Conservation (phyloP, 1,139 yeast species). For the Yamadazyma membranifaciens region DNA sequence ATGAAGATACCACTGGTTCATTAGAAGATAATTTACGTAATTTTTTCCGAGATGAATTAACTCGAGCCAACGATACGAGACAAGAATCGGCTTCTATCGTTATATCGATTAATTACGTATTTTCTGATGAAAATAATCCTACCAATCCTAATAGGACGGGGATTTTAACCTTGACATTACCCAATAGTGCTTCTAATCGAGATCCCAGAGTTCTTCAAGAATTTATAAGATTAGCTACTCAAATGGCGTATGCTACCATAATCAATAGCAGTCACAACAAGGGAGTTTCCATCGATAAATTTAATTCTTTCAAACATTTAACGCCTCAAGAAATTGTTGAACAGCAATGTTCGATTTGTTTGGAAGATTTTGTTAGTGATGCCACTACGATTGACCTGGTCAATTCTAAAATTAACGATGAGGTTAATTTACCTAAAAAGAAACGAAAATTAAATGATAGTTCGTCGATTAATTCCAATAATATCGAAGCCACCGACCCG, state of each 20-base stretch:
- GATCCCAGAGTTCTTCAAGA: conserved; percentile 54
- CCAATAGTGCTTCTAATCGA: conserved; percentile 58
- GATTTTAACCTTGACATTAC: conserved; percentile 58
- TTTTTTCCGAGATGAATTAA: conserved; percentile 3
- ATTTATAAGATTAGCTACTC: conserved; percentile 64
- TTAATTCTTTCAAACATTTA: conserved; percentile 46
- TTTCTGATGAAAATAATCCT: conserved; percentile 44
- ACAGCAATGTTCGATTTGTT: conserved; percentile 65
- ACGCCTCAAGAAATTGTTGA: conserved; percentile 26
- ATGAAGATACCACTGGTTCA: not conserved
- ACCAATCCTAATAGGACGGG: conserved; percentile 48
- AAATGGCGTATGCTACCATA: conserved; percentile 64
- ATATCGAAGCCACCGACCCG: not conserved
- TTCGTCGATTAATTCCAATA: not conserved
- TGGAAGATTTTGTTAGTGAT: conserved; percentile 43
- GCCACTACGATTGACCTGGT: not conserved
- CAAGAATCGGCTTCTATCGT: conserved; percentile 26
- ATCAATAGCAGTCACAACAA: conserved; percentile 40
- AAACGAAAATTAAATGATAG: conserved; percentile 12
- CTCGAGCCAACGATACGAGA: conserved; percentile 1
- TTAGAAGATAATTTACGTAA: conserved; percentile 2
- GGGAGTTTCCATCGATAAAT: conserved; percentile 54
- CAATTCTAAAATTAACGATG: not conserved
- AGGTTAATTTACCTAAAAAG: not conserved
- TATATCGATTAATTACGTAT: conserved; percentile 46